Percentiles rank a stretch among this genome's conserved stretches.
These are phyloP conservation scores for Nelumbo lutea DNA, from an alignment of 164 flowering plant genomes.

Conservation along the genomic window DNA sequence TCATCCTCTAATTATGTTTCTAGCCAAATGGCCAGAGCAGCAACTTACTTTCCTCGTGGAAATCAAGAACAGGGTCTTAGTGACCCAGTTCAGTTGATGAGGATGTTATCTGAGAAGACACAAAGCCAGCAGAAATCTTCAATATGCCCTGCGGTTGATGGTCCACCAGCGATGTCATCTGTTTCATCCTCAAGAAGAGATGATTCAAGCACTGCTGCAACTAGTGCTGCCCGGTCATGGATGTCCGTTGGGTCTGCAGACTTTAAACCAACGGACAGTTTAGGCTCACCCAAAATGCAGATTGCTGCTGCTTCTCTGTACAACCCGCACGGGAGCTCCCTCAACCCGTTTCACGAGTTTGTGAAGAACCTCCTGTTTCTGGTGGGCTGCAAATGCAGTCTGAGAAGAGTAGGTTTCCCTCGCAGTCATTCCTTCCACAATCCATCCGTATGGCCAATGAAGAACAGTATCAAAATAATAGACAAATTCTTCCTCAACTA, in stretches of 20 bases:
- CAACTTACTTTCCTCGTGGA: conserved; percentile 29
- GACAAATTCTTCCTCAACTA: conserved; percentile 45
- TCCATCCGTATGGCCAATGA: conserved; percentile 27
- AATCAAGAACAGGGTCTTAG: conserved; percentile 45
- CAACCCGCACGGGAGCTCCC: conserved; percentile 41
- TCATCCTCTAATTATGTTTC: conserved; percentile 25
- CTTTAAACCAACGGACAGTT: conserved; percentile 33
- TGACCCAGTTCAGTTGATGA: conserved; percentile 76
- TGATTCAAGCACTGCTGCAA: conserved; percentile 48
- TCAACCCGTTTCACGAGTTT: conserved; percentile 29
- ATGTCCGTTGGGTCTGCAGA: conserved; percentile 68
- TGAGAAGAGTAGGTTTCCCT: conserved; percentile 36
- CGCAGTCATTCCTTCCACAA: conserved; percentile 39
- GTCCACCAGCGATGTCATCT: conserved; percentile 23
- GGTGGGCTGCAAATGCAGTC: conserved; percentile 31
- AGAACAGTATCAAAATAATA: conserved; percentile 35
- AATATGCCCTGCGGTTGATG: conserved; percentile 22
- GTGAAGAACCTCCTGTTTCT: conserved; percentile 37
- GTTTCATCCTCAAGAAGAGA: conserved; percentile 43
- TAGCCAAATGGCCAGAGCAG: conserved; percentile 26
- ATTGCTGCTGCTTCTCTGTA: conserved; percentile 54
- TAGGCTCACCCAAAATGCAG: conserved; percentile 33
- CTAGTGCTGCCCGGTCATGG: conserved; percentile 70
- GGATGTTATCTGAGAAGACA: conserved; percentile 45
- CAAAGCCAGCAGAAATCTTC: conserved; percentile 44